Percentiles rank a stretch among this genome's conserved stretches.
Conservation (phyloP, 495 filamentous ascomycete genomes). For the Trichoderma erinaceum region DNA sequence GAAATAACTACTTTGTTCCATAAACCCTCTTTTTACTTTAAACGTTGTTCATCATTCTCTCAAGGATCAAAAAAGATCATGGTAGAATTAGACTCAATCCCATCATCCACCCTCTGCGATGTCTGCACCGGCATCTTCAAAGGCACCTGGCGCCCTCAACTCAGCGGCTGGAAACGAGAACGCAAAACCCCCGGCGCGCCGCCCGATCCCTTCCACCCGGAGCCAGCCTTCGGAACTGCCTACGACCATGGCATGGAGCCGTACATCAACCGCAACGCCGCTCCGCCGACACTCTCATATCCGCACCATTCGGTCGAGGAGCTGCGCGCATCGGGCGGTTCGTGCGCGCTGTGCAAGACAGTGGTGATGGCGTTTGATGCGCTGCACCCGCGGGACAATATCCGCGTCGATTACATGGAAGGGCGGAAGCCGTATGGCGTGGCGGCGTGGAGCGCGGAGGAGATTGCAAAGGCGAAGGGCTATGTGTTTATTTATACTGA, state of each 20-base stretch:
- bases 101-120: not conserved
- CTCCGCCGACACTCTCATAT: slow-evolving; percentile 1
- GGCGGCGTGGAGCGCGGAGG: not conserved
- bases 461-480: not conserved
- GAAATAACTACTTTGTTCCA: too few relatives aligned
- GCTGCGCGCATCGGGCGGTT: not conserved
- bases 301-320: slow-evolving; percentile 7
- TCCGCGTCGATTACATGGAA: not conserved
- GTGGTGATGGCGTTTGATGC: slow-evolving; percentile 11
- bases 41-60: not conserved
- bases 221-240: not conserved
- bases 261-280: not conserved
- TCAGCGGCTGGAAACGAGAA: not conserved
- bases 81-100: not conserved
- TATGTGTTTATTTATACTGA: slow-evolving; percentile 3
- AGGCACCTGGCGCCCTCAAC: not conserved
- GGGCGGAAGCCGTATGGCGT: slow-evolving; percentile 12
- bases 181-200: not conserved
- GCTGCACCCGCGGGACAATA: not conserved
- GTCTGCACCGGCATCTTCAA: slow-evolving; percentile 7
- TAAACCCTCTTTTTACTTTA: not conserved
- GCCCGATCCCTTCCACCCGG: not conserved
- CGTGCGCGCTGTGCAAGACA: slow-evolving; percentile 9
- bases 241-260: slow-evolving; percentile 10
- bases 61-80: not conserved